Evolutionary conservation across 345 rosid genomes (phyloP).

Genomic region (Noccaea caerulescens): DNA sequence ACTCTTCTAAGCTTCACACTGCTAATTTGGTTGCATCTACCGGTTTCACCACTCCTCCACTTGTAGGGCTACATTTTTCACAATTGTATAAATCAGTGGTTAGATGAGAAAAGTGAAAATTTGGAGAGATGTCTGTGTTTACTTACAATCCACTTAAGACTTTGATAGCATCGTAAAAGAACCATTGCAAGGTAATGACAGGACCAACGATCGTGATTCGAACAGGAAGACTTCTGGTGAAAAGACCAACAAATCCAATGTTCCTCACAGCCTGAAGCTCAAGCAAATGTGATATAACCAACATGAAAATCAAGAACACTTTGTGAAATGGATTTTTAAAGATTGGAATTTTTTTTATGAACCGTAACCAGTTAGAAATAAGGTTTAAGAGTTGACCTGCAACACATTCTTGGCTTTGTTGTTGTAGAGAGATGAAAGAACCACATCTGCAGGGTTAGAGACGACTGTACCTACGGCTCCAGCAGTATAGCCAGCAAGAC

Average conservation of each 20-base stretch:
- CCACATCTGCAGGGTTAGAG: constrained; percentile 69
- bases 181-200: constrained; percentile 64
- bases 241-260: constrained; percentile 59
- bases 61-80: constrained; percentile 40
- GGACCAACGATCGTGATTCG: constrained; percentile 68
- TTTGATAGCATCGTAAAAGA: constrained; percentile 61
- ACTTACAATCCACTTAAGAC: constrained; percentile 69
- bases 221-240: constrained; percentile 67
- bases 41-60: constrained; percentile 43
- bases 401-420: constrained; percentile 53
- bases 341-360: too few species aligned
- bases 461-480: constrained; percentile 67
- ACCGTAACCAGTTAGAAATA: too few species aligned
- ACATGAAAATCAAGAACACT: constrained; percentile 3
- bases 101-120: not conserved
- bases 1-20: constrained; percentile 29
- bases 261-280: constrained; percentile 57
- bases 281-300: constrained; percentile 12
- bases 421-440: constrained; percentile 60
- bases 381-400: constrained; percentile 42
- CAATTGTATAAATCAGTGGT: constrained; percentile 16
- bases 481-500: constrained; percentile 78
- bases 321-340: not conserved
- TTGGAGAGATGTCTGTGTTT: not conserved
- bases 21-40: constrained; percentile 35